Percentiles rank a stretch among this genome's conserved stretches.
Evolutionary conservation across 2,329 filamentous ascomycete species (phyloP).

Genomic region (Ascochyta clinopodiicola): DNA sequence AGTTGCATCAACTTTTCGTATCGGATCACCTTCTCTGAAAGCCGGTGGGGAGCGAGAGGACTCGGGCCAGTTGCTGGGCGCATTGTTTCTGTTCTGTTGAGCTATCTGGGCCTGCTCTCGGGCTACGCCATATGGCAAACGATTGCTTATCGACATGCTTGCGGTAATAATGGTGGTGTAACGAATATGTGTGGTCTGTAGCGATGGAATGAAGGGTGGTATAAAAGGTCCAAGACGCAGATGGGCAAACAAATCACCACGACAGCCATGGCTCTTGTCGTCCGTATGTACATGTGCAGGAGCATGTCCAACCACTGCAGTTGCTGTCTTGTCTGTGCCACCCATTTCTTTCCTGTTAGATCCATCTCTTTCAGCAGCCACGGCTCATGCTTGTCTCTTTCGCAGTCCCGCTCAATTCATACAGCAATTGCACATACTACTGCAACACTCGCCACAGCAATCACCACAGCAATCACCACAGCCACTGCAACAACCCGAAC

Average conservation of each 20-base stretch:
- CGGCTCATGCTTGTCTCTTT: not conserved
- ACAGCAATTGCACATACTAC: slow-evolving; percentile 1
- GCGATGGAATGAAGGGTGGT: not conserved
- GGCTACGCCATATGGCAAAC: not conserved
- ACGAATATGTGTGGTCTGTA: not conserved
- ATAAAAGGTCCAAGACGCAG: not conserved
- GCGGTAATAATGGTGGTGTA: not conserved
- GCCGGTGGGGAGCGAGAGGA: not conserved
- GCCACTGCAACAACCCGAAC: slow-evolving; percentile 2
- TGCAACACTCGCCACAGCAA: slow-evolving; percentile 15
- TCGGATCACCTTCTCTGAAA: not conserved
- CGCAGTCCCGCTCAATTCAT: not conserved
- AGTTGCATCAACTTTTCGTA: not conserved
- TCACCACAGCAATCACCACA: slow-evolving; percentile 13
- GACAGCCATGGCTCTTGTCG: not conserved
- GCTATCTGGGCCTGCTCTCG: not conserved
- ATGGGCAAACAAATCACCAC: not conserved
- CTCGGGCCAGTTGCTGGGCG: not conserved
- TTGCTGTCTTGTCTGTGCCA: not conserved
- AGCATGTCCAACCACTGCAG: no score
- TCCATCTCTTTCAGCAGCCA: not conserved
- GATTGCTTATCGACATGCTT: not conserved
- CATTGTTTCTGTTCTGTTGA: not conserved
- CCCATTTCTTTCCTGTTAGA: not conserved
- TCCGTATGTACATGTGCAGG: not conserved